These are phyloP conservation scores for Beauveria medogensis DNA, from an alignment of 2,329 filamentous ascomycete species.

Conservation along the genomic window DNA sequence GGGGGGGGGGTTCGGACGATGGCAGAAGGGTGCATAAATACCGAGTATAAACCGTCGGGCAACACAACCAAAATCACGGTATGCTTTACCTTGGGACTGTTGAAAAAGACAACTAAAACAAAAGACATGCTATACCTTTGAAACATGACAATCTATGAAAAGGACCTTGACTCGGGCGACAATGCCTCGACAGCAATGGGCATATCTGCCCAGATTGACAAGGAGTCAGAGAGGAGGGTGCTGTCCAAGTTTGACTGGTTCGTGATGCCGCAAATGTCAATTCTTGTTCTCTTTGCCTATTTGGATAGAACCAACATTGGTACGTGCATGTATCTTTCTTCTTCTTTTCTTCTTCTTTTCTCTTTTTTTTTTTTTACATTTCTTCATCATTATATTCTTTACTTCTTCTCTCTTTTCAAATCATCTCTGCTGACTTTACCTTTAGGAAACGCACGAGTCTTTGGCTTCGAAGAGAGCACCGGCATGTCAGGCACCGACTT, in stretches of 20 bases:
- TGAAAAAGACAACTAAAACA: neutral
- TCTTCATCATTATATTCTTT: neutral
- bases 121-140: neutral
- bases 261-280: conserved; percentile 20
- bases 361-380: too few species aligned
- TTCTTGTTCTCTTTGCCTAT: conserved; percentile 20
- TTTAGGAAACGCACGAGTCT: conserved; percentile 26
- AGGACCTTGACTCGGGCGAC: conserved; percentile 6
- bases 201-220: neutral
- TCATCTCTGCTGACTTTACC: neutral
- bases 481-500: conserved; percentile 23
- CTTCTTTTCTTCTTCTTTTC: neutral
- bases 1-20: neutral
- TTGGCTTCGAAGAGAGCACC: conserved; percentile 25
- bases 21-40: conserved; percentile 1
- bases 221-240: conserved; percentile 5
- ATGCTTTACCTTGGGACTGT: neutral
- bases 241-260: conserved; percentile 22
- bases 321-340: neutral
- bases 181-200: neutral
- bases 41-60: neutral
- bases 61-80: neutral
- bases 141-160: conserved; percentile 1
- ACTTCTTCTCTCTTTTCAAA: neutral
- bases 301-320: conserved; percentile 22